These are phyloP conservation scores for Penicillium herquei DNA, from an alignment of 495 filamentous ascomycete genomes.

Conservation along the genomic window DNA sequence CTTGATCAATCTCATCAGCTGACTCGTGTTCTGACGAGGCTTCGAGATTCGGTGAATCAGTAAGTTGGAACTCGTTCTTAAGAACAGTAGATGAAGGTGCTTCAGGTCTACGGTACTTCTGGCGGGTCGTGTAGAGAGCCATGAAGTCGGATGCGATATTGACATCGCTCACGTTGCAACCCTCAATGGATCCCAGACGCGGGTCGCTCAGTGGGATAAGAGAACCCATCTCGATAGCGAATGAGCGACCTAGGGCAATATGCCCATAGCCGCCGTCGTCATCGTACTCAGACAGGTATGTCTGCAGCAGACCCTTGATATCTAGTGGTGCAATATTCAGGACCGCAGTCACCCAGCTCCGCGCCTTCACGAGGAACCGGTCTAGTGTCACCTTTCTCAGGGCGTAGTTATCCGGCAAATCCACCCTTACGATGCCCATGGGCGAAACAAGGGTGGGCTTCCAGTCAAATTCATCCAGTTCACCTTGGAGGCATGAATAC, in stretches of 20 bases:
- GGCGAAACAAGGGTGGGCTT: constrained; percentile 73
- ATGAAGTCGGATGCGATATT: constrained; percentile 95
- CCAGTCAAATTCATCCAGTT: constrained; percentile 91
- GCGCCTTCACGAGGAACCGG: constrained; percentile 73
- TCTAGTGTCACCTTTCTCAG: constrained; percentile 76
- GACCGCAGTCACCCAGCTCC: constrained; percentile 71
- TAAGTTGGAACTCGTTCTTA: constrained; percentile 10
- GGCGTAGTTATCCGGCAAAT: constrained; percentile 84
- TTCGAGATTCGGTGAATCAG: neutral
- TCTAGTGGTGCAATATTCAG: constrained; percentile 89
- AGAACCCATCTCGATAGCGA: constrained; percentile 89
- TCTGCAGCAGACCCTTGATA: constrained; percentile 87
- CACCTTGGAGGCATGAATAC: constrained; percentile 87
- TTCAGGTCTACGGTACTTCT: constrained; percentile 85
- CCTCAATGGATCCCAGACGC: constrained; percentile 72
- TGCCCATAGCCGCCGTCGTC: constrained; percentile 85
- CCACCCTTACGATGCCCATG: constrained; percentile 72
- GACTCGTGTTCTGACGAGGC: constrained; percentile 11
- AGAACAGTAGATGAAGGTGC: constrained; percentile 34
- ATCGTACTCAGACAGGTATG: constrained; percentile 90
- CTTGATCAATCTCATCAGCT: constrained; percentile 27
- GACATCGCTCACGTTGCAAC: constrained; percentile 64
- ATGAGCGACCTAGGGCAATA: constrained; percentile 89
- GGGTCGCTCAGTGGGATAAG: constrained; percentile 86
- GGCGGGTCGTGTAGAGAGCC: constrained; percentile 93